These are phyloP conservation scores for Euphorbia peplus DNA, from an alignment of 345 rosid species.

Conservation along the genomic window DNA sequence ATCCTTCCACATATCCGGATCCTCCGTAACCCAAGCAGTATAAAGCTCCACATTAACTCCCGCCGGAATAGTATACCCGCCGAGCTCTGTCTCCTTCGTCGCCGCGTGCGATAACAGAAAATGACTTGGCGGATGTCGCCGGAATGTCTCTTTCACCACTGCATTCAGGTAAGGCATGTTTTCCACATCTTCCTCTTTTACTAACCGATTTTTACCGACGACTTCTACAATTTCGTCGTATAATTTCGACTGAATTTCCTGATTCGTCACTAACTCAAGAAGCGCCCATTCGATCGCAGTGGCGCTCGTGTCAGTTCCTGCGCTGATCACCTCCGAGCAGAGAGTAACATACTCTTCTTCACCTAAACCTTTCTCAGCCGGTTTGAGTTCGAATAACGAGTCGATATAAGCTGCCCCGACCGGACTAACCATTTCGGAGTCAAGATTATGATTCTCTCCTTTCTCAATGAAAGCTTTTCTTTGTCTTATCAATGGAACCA, in stretches of 20 bases:
- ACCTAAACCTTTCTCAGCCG: slow-evolving; percentile 41
- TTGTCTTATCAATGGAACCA: slow-evolving; percentile 26
- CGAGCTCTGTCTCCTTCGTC: slow-evolving; percentile 59
- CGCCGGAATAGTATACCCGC: slow-evolving; percentile 68
- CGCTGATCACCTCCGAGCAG: slow-evolving; percentile 83
- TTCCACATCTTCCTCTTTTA: slow-evolving; percentile 67
- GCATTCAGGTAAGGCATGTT: slow-evolving; percentile 68
- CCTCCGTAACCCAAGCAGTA: slow-evolving; percentile 91
- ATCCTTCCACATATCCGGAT: slow-evolving; percentile 71
- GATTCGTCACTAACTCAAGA: slow-evolving; percentile 59
- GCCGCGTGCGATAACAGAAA: slow-evolving; percentile 79
- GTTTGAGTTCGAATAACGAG: slow-evolving; percentile 56
- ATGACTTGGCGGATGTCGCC: slow-evolving; percentile 96
- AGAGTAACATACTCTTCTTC: slow-evolving; percentile 81
- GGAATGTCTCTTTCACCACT: slow-evolving; percentile 77
- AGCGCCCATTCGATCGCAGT: slow-evolving; percentile 87
- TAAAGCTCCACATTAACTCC: slow-evolving; percentile 73
- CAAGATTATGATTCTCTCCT: neutral
- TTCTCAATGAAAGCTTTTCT: slow-evolving; percentile 24
- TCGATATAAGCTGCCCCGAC: slow-evolving; percentile 90
- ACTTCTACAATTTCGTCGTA: slow-evolving; percentile 53
- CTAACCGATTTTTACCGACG: slow-evolving; percentile 52
- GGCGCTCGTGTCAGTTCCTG: slow-evolving; percentile 93
- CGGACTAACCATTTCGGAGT: slow-evolving; percentile 35
- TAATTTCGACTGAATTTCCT: slow-evolving; percentile 61